Evolutionary conservation across 768 basidiomycete species (phyloP).

Genomic region (Hypholoma fasciculare): DNA sequence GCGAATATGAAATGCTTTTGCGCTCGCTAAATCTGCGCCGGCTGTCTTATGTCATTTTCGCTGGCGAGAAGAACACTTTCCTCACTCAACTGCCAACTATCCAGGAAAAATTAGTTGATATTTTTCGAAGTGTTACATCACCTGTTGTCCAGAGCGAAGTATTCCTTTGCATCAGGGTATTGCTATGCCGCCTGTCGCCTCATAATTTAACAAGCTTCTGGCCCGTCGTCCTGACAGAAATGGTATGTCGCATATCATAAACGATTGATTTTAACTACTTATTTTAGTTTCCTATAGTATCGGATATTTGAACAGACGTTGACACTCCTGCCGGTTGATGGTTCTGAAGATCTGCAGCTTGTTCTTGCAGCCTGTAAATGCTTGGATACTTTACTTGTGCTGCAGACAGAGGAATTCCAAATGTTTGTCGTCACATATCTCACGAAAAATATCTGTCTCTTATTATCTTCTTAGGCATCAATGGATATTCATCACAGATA

Average conservation of each 20-base stretch:
- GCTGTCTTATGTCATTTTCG: conserved; percentile 82
- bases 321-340: conserved; percentile 69
- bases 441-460: not conserved
- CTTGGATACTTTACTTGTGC: conserved; percentile 85
- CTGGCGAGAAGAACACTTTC: conserved; percentile 91
- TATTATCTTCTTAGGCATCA: conserved; percentile 62
- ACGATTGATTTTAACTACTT: too few species aligned
- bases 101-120: conserved; percentile 97
- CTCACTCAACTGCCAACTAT: conserved; percentile 87
- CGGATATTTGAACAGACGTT: conserved; percentile 88
- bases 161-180: conserved; percentile 88
- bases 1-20: conserved; percentile 89
- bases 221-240: conserved; percentile 92
- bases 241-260: conserved; percentile 47
- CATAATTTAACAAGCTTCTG: conserved; percentile 95
- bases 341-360: conserved; percentile 81
- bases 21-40: conserved; percentile 86
- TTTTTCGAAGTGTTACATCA: conserved; percentile 75
- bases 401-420: conserved; percentile 98
- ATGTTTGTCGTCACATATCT: conserved; percentile 52
- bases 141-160: conserved; percentile 92
- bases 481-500: conserved; percentile 99
- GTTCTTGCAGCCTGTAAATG: conserved; percentile 92
- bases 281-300: conserved; percentile 49
- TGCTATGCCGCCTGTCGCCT: conserved; percentile 86